Base-by-base conservation (phyloP, 306 rosid genomes). In the Inga leiocalycina region DNA sequence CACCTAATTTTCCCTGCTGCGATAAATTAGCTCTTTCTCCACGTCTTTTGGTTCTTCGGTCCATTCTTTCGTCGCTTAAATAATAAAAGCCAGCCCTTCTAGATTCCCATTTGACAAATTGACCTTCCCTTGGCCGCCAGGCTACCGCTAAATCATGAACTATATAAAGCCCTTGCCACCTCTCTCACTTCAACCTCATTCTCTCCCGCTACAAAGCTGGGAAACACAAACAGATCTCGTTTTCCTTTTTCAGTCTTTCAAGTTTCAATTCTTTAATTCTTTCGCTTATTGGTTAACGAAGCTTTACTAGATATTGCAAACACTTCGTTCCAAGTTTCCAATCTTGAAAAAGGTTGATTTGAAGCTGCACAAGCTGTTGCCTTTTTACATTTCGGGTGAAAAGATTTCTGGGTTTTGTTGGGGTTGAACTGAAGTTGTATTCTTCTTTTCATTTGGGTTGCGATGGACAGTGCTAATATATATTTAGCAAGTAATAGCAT, bases 391-490 rank as follows among this genome's bases (percentile, higher is more conserved):
- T 30, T 65, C 43, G 71, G 43, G 62, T 56, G 41, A 56, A 22
- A 20, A 6, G 57, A 6, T 14, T 75, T 48, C 57, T 11, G 56
- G 71, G 67, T 79, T 9, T 35, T 48, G n/a, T 17, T 34, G 61
- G 59, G 77, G 46, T 19, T 72, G 43, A 37, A 43, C 61, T 35
- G 68, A 75, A 56, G 72, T 44, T 49, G 15, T 14, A 5, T 15
- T 56, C 48, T 73, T 78, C 30, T 85, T 51, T 80, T 16, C 32
- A 24, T 24, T 68, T 72, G 69, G 19, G 2, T 32, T 6, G n/a
- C 69, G 49, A 89, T 91, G 94, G 94, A 91, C 24, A 82, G 85
- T 35, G 85, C 71, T 57, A 88, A 89, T 71, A 62, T 90, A 79
- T 85, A 87, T 51, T 61, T 80, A 78, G 90, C 88, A 0, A 76